These are phyloP conservation scores for Scortechinia acanthostroma DNA, from an alignment of 2,329 filamentous ascomycete genomes.

Conservation along the genomic window DNA sequence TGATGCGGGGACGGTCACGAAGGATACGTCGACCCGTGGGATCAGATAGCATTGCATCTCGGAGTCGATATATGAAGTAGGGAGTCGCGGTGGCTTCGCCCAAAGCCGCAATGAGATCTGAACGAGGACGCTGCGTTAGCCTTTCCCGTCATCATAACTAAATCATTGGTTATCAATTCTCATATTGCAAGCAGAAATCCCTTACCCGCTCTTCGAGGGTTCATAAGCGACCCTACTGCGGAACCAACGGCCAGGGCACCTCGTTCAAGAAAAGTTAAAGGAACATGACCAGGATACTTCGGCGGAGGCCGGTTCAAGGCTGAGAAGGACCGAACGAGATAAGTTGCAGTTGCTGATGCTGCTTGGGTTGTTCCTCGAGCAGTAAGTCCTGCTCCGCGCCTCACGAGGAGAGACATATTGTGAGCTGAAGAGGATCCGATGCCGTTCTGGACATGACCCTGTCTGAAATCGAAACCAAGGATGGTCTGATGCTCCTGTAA, in stretches of 20 bases:
- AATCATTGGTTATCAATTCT: not conserved
- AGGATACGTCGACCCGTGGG: conserved; percentile 85
- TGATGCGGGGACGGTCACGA: conserved; percentile 81
- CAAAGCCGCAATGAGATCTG: conserved; percentile 88
- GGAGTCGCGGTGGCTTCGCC: conserved; percentile 91
- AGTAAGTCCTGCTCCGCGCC: not conserved
- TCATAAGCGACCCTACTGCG: conserved; percentile 54
- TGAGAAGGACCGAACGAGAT: conserved; percentile 53
- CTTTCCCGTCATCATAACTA: no score
- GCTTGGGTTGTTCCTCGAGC: not conserved
- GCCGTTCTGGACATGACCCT: no score
- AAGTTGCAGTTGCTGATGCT: not conserved
- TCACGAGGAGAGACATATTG: not conserved
- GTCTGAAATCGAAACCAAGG: no score
- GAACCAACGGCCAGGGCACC: conserved; percentile 63
- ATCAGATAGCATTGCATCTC: conserved; percentile 79
- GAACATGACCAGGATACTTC: conserved; percentile 88
- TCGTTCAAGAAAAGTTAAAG: conserved; percentile 73
- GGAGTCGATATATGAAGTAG: conserved; percentile 88
- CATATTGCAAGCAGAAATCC: not conserved
- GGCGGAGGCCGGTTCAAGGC: conserved; percentile 77
- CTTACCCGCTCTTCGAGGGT: conserved; percentile 74
- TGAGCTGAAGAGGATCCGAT: no score
- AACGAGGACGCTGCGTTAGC: no score
- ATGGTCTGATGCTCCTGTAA: no score